These are phyloP conservation scores for Iodosphaeria phyllophila DNA, from an alignment of 2,329 filamentous ascomycete species.

Conservation along the genomic window DNA sequence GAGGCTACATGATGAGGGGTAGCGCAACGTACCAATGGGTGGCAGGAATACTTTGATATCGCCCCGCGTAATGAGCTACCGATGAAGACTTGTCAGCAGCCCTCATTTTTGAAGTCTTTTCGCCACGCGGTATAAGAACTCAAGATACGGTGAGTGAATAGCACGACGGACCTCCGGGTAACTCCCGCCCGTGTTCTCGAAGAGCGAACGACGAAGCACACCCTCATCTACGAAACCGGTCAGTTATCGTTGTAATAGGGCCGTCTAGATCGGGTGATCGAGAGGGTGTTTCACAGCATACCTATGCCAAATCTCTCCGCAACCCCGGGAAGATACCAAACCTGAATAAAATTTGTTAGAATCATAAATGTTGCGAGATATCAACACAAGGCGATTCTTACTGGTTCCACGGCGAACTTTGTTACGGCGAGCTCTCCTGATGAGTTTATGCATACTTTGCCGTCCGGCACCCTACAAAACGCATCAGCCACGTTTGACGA, in stretches of 20 bases:
- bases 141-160: neutral
- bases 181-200: slow-evolving; percentile 89
- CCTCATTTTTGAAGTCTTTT: too few species aligned
- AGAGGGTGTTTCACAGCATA: slow-evolving; percentile 16
- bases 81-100: neutral
- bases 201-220: slow-evolving; percentile 66
- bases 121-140: too few species aligned
- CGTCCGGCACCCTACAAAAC: slow-evolving; percentile 41
- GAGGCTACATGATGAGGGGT: neutral
- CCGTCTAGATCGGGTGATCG: too few species aligned
- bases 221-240: slow-evolving; percentile 49
- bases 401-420: slow-evolving; percentile 92
- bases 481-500: slow-evolving; percentile 4
- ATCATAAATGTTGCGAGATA: too few species aligned
- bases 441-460: slow-evolving; percentile 79
- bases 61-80: slow-evolving; percentile 64
- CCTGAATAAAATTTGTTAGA: slow-evolving; percentile 13
- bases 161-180: slow-evolving; percentile 55
- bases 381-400: slow-evolving; percentile 26
- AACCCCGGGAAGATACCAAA: slow-evolving; percentile 73
- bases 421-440: slow-evolving; percentile 79
- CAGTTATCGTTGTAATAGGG: too few species aligned
- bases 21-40: slow-evolving; percentile 48
- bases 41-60: slow-evolving; percentile 94
- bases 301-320: slow-evolving; percentile 85